These are phyloP conservation scores for Phlebiopsis flavidoalba DNA, from an alignment of 768 basidiomycete species.

Conservation along the genomic window DNA sequence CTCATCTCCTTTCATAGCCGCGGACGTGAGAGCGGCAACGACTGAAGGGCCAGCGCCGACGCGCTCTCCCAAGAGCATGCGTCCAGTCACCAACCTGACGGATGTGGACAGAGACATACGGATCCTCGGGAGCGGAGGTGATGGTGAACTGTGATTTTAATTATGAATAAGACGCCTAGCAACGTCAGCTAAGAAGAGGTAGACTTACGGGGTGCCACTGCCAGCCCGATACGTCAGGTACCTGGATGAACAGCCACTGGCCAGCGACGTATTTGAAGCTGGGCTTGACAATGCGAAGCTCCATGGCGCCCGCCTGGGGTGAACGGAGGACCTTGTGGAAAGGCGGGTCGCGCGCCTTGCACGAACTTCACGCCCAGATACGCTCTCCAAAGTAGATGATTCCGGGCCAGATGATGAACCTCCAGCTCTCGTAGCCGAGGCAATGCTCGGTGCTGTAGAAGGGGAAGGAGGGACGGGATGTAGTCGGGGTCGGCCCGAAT, in stretches of 20 bases:
- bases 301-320: conserved; percentile 82
- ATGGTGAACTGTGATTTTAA: conserved; percentile 72
- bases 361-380: conserved; percentile 76
- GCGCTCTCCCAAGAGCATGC: conserved; percentile 71
- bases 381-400: conserved; percentile 88
- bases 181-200: neutral
- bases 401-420: conserved; percentile 89
- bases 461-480: conserved; percentile 70
- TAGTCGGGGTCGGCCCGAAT: conserved; percentile 70
- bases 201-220: conserved; percentile 93
- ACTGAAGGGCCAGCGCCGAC: conserved; percentile 77
- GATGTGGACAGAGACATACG: conserved; percentile 88
- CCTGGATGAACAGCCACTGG: conserved; percentile 88
- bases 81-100: conserved; percentile 93
- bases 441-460: conserved; percentile 88
- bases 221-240: conserved; percentile 76
- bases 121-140: conserved; percentile 92
- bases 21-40: conserved; percentile 72
- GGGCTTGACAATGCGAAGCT: conserved; percentile 87
- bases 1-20: conserved; percentile 72
- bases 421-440: conserved; percentile 88
- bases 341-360: conserved; percentile 73
- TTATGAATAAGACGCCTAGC: neutral
- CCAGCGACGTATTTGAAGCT: conserved; percentile 89
- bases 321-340: conserved; percentile 85